Percentiles rank a stretch among this genome's conserved stretches.
These are phyloP conservation scores for Mycena sanguinolenta DNA, from an alignment of 768 basidiomycete genomes.

Conservation along the genomic window DNA sequence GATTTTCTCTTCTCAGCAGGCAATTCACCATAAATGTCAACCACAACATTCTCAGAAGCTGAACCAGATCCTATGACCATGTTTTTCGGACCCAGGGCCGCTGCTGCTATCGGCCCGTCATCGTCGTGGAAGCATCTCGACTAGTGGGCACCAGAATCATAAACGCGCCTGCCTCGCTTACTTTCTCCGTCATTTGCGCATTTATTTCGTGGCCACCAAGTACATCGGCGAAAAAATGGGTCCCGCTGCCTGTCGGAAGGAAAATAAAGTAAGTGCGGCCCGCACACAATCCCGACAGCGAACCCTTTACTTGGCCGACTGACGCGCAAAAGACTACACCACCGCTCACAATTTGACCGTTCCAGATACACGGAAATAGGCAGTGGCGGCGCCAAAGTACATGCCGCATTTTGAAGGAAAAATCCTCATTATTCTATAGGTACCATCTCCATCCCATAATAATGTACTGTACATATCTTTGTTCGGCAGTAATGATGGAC, in stretches of 20 bases:
- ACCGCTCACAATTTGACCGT: no score
- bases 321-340: conserved; percentile 15
- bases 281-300: not conserved
- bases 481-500: conserved; percentile 33
- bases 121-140: conserved; percentile 25
- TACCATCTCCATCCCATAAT: conserved; percentile 6
- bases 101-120: conserved; percentile 25
- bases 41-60: conserved; percentile 9
- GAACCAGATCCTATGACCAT: conserved; percentile 21
- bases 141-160: not conserved
- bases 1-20: conserved; percentile 23
- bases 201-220: conserved; percentile 20
- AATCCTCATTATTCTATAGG: conserved; percentile 3
- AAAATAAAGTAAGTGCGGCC: not conserved
- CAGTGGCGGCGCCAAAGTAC: conserved; percentile 18
- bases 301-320: conserved; percentile 4
- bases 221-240: conserved; percentile 9
- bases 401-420: not conserved
- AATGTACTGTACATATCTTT: conserved; percentile 19
- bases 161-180: conserved; percentile 10
- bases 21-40: not conserved
- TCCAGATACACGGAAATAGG: conserved; percentile 7
- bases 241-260: not conserved
- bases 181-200: conserved; percentile 28
- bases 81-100: conserved; percentile 27